Evolutionary conservation across 257 asterid genomes (phyloP).

Genomic region (Leptodermis oblonga): DNA sequence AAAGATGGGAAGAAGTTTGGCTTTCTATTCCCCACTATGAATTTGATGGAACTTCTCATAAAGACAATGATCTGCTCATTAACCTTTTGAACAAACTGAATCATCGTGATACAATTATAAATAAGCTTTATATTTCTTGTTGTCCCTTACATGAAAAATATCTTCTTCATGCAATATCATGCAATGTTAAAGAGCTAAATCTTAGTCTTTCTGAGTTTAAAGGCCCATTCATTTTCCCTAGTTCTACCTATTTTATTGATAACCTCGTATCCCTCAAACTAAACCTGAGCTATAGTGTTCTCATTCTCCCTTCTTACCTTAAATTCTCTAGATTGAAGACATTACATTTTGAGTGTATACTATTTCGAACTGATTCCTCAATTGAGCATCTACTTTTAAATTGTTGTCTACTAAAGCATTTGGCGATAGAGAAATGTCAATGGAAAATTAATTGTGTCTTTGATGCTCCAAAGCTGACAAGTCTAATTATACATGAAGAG

Average conservation of each 20-base stretch:
- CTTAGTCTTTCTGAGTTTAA: neutral
- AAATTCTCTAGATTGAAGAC: neutral
- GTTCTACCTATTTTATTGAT: neutral
- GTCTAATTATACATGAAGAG: neutral
- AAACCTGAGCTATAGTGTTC: neutral
- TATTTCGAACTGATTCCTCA: neutral
- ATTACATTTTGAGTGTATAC: neutral
- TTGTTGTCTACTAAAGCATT: neutral
- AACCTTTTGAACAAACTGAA: neutral
- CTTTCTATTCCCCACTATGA: neutral
- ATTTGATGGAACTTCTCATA: neutral
- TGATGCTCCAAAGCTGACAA: neutral
- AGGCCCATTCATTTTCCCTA: neutral
- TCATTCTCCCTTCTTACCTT: neutral
- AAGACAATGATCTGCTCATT: neutral
- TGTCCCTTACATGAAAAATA: neutral
- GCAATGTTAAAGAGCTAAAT: slow-evolving; percentile 2
- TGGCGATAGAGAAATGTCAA: neutral
- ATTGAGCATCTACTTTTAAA: neutral
- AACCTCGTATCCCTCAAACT: neutral
- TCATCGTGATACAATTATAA: neutral
- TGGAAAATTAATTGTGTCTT: neutral
- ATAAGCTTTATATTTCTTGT: neutral
- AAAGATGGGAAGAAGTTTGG: slow-evolving; percentile 3
- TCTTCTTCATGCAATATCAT: neutral